Evolutionary conservation across 2,329 filamentous ascomycete species (phyloP).

Genomic region (Monilinia laxa): DNA sequence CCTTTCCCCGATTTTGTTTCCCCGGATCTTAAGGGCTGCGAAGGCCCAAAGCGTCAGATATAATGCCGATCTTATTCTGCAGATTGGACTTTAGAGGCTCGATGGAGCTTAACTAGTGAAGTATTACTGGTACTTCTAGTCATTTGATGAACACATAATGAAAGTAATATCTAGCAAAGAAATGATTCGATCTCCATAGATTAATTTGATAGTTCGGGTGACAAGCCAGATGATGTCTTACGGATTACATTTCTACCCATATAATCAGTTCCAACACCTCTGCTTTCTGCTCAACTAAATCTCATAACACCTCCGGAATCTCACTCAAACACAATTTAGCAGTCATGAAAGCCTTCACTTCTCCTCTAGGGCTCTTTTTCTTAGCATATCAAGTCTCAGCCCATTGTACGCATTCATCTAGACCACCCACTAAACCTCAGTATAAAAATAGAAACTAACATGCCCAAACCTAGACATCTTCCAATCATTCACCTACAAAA

Average conservation of each 20-base stretch:
- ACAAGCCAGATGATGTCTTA: neutral
- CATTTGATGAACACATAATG: constrained; percentile 10
- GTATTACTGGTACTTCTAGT: neutral
- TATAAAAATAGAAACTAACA: neutral
- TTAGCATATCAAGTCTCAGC: constrained; percentile 1
- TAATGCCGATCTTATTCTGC: neutral
- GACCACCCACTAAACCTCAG: neutral
- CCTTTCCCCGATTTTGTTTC: neutral
- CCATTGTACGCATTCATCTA: constrained; percentile 17
- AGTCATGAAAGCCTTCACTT: constrained; percentile 15
- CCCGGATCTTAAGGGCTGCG: neutral
- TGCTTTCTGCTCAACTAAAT: neutral
- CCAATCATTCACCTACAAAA: constrained; percentile 32
- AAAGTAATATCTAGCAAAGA: neutral
- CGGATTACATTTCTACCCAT: neutral
- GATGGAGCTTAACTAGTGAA: neutral
- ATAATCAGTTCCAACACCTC: neutral
- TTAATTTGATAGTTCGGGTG: neutral
- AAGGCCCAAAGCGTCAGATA: neutral
- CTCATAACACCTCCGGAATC: neutral
- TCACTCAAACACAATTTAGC: neutral
- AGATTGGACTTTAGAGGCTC: no score
- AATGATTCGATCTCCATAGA: constrained; percentile 1
- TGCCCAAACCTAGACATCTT: constrained; percentile 32
- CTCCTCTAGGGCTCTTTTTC: constrained; percentile 4